phyloP scores from a whole-genome alignment of 2,329 filamentous ascomycete species.

The Xylaria polymorpha region DNA sequence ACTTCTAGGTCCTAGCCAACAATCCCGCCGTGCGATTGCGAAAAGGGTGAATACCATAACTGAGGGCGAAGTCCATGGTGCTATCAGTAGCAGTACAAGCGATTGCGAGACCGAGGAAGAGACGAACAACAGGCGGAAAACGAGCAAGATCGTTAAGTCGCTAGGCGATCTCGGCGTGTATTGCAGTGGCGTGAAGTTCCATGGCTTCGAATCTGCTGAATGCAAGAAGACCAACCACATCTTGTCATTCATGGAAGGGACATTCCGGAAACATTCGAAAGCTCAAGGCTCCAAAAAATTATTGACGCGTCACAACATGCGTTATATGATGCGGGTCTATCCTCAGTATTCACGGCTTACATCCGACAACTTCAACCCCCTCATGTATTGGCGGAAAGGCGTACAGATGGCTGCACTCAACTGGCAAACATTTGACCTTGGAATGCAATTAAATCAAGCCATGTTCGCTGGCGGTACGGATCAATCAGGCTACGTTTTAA shows the following conservation, averaged over 20 bases:
- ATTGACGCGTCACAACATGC: constrained; percentile 90
- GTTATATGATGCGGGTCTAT: constrained; percentile 93
- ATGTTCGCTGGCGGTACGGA: constrained; percentile 95
- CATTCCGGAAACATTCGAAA: constrained; percentile 83
- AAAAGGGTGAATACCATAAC: constrained; percentile 69
- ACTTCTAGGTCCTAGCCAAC: constrained; percentile 63
- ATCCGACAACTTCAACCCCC: constrained; percentile 94
- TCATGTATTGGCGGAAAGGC: constrained; percentile 92
- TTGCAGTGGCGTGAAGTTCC: constrained; percentile 80
- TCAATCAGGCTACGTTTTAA: constrained; percentile 90
- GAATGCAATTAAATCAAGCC: constrained; percentile 95
- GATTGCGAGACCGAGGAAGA: constrained; percentile 80
- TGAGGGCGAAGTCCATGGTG: constrained; percentile 66
- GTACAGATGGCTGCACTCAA: constrained; percentile 98
- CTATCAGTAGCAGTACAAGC: constrained; percentile 73
- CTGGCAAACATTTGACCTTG: constrained; percentile 97
- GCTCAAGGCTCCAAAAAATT: constrained; percentile 79
- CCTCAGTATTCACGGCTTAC: constrained; percentile 83
- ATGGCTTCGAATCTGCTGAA: constrained; percentile 79
- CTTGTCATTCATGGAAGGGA: constrained; percentile 92
- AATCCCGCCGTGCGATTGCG: constrained; percentile 59
- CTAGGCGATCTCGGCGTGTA: constrained; percentile 88
- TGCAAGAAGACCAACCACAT: constrained; percentile 94
- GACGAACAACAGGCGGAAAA: constrained; percentile 67
- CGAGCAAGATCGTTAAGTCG: constrained; percentile 86